Conservation (phyloP, 108 stramenopile species). For the Skeletonema potamos region DNA sequence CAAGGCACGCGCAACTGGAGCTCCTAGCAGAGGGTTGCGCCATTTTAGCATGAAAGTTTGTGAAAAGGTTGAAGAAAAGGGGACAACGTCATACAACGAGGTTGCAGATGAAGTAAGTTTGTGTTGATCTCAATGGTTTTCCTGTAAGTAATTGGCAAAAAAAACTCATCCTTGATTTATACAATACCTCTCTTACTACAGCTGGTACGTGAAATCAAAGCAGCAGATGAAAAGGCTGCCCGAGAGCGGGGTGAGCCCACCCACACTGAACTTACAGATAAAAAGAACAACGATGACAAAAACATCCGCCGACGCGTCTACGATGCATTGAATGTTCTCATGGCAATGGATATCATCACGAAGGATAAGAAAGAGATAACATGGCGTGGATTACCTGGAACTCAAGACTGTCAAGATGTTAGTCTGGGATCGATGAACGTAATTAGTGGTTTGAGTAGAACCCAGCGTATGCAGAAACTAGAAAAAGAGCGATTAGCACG, state of each 20-base stretch:
- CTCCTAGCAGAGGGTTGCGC: conserved; percentile 73
- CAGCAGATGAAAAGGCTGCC: conserved; percentile 51
- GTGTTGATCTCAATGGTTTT: not conserved
- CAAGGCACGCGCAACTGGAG: not conserved
- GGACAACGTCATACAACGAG: conserved; percentile 92
- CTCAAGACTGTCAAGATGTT: not conserved
- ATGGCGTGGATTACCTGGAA: conserved; percentile 85
- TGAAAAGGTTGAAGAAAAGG: conserved; percentile 92
- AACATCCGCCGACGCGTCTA: conserved; percentile 94
- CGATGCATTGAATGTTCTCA: conserved; percentile 94
- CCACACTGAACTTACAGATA: not conserved
- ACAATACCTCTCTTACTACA: not conserved
- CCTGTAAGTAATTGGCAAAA: not conserved
- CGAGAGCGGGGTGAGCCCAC: conserved; percentile 48
- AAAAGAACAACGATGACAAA: conserved; percentile 82
- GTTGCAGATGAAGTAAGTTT: conserved; percentile 93
- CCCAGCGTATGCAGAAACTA: conserved; percentile 55
- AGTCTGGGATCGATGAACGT: not conserved
- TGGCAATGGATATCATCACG: conserved; percentile 95
- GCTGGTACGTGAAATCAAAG: conserved; percentile 43
- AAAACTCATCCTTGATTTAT: too few species aligned
- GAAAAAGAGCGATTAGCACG: conserved; percentile 47
- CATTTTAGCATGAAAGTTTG: conserved; percentile 94
- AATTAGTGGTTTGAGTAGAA: conserved; percentile 18
- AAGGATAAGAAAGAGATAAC: conserved; percentile 88